phyloP scores from a whole-genome alignment of 345 rosid species.

The Eucalyptus cloeziana region DNA sequence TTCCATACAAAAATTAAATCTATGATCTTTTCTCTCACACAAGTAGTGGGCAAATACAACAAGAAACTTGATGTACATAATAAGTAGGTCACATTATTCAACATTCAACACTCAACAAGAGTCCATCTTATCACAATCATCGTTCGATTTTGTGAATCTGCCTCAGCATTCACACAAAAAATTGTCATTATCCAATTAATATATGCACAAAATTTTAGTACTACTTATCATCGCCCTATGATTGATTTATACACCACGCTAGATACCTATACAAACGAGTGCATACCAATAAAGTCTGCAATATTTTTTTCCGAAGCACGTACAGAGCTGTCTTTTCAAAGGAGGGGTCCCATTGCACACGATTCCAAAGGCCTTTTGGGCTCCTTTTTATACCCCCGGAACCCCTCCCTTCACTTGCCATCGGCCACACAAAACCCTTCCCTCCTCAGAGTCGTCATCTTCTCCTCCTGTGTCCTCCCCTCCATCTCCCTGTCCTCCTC shows the following conservation, averaged over 20 bases:
- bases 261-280: neutral
- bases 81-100: neutral
- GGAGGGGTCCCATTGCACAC: conserved; percentile 48
- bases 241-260: neutral
- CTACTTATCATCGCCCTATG: neutral
- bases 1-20: neutral
- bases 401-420: conserved; percentile 10
- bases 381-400: conserved; percentile 35
- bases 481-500: conserved; percentile 5
- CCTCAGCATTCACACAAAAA: neutral
- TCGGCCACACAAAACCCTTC: neutral
- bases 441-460: neutral
- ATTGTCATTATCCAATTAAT: neutral
- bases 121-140: neutral
- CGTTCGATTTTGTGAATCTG: neutral
- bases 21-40: neutral
- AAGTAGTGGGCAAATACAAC: neutral
- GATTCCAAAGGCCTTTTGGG: conserved; percentile 15
- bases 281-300: neutral
- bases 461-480: neutral
- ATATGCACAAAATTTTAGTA: neutral
- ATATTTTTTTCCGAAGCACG: neutral
- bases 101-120: neutral
- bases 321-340: neutral
- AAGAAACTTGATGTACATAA: neutral